phyloP scores from a whole-genome alignment of 1,284 basidiomycete species.

The Phenoliferia sp. region DNA sequence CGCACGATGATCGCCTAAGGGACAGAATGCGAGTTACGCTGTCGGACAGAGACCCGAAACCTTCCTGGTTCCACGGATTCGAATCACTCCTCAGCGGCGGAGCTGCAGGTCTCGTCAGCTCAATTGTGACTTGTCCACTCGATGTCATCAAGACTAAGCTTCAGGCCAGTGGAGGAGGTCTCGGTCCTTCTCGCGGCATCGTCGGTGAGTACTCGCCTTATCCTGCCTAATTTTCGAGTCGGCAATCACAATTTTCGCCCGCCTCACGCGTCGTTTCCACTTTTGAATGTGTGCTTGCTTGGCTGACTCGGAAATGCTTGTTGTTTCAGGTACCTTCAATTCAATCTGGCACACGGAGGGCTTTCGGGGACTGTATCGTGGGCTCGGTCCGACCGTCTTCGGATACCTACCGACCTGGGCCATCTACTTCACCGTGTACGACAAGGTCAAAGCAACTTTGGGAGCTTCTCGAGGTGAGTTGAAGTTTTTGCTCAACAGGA shows the following conservation, averaged over 20 bases:
- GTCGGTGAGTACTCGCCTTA: background rate
- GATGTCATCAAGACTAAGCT: conserved; percentile 97
- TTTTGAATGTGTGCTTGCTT: background rate
- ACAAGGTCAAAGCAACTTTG: conserved; percentile 78
- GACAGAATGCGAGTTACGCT: conserved; percentile 9
- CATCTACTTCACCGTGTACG: conserved; percentile 96
- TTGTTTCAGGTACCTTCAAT: conserved; percentile 60
- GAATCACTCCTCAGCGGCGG: conserved; percentile 50
- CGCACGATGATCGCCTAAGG: background rate
- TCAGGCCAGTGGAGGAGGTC: conserved; percentile 64
- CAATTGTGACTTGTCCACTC: conserved; percentile 90
- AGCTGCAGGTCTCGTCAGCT: conserved; percentile 75
- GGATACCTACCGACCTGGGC: conserved; percentile 97
- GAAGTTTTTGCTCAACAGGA: too few relatives aligned
- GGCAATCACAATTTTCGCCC: background rate
- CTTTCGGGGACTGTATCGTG: conserved; percentile 80
- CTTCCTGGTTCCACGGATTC: conserved; percentile 32
- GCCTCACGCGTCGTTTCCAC: conserved; percentile 10
- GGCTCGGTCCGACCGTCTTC: conserved; percentile 87
- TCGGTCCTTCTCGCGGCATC: background rate
- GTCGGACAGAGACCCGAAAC: conserved; percentile 8
- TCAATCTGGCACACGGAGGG: conserved; percentile 70
- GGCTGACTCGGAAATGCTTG: background rate
- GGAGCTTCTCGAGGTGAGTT: conserved; percentile 43
- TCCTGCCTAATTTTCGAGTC: background rate